These are phyloP conservation scores for Pseudocercospora musae DNA, from an alignment of 2,329 filamentous ascomycete species.

Conservation along the genomic window DNA sequence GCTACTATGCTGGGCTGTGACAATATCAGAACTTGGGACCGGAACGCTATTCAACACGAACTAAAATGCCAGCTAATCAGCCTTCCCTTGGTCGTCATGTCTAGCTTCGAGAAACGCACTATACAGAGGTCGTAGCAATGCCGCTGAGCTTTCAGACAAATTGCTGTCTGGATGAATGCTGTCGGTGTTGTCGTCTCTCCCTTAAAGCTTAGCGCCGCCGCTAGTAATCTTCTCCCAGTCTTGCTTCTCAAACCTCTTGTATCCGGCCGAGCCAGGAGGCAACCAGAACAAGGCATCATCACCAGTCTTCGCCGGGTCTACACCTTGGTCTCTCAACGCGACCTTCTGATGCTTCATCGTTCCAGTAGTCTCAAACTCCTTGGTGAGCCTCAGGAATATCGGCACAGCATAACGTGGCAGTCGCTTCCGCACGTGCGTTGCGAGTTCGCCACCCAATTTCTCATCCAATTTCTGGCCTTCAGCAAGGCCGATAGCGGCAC, in stretches of 20 bases:
- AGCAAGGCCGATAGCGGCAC: constrained; percentile 63
- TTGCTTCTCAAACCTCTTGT: constrained; percentile 61
- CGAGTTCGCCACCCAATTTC: constrained; percentile 50
- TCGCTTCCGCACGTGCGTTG: constrained; percentile 53
- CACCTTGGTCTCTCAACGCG: constrained; percentile 66
- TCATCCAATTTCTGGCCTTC: constrained; percentile 39
- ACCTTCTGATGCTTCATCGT: constrained; percentile 90
- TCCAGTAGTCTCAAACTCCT: constrained; percentile 64
- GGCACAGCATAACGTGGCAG: constrained; percentile 75
- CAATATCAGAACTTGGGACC: neutral
- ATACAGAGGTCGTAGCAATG: neutral
- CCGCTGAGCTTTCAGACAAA: neutral
- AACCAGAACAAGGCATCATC: constrained; percentile 63
- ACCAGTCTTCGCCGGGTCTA: constrained; percentile 58
- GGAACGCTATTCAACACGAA: neutral
- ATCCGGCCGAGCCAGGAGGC: constrained; percentile 54
- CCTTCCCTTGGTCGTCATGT: neutral
- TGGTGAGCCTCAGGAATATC: constrained; percentile 69
- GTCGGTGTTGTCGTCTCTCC: neutral
- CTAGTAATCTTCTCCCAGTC: constrained; percentile 68
- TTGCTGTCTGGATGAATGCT: neutral
- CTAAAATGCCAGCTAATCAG: neutral
- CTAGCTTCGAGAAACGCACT: neutral
- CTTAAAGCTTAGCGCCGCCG: constrained; percentile 73
- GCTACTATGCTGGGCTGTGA: neutral